Percentiles rank a stretch among this genome's conserved stretches.
These are phyloP conservation scores for Hyaloscypha finlandica DNA, from an alignment of 495 filamentous ascomycete species.

Conservation along the genomic window DNA sequence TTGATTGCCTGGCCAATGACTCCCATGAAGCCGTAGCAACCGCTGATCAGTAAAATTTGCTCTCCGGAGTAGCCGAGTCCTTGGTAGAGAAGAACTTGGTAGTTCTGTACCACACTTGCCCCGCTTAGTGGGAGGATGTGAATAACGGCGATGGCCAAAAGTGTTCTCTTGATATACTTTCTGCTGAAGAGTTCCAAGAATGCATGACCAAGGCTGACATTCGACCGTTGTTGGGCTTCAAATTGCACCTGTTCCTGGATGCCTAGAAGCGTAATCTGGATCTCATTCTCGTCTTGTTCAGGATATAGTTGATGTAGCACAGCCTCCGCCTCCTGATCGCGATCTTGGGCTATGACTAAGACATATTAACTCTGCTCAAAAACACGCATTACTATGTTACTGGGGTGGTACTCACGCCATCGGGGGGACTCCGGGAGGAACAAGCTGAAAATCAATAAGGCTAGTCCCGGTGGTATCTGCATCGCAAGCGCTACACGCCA, in stretches of 20 bases:
- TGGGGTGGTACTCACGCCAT: conserved; percentile 6
- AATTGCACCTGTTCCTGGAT: too few species aligned
- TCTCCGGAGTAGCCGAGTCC: conserved; percentile 20
- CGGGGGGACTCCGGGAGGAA: conserved; percentile 30
- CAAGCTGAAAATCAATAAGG: conserved; percentile 8
- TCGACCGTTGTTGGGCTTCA: too few species aligned
- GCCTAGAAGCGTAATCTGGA: too few species aligned
- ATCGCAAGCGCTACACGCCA: conserved; percentile 33
- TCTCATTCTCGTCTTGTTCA: conserved; percentile 18
- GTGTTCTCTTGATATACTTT: too few species aligned
- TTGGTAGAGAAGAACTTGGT: conserved; percentile 22
- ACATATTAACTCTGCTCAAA: not conserved
- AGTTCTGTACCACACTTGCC: conserved; percentile 23
- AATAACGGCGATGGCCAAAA: too few species aligned
- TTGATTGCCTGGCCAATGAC: conserved; percentile 23
- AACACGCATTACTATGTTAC: not conserved
- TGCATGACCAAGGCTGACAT: too few species aligned
- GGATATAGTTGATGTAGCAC: conserved; percentile 7
- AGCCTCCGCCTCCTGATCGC: not conserved
- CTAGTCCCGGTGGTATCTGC: conserved; percentile 25
- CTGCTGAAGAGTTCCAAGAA: conserved; percentile 15
- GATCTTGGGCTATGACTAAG: not conserved
- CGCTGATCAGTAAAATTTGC: conserved; percentile 20
- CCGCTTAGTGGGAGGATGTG: not conserved
- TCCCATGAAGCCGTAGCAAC: conserved; percentile 24